Evolutionary conservation across 2,329 filamentous ascomycete genomes (phyloP).

Genomic region (Sporothrix brasiliensis): DNA sequence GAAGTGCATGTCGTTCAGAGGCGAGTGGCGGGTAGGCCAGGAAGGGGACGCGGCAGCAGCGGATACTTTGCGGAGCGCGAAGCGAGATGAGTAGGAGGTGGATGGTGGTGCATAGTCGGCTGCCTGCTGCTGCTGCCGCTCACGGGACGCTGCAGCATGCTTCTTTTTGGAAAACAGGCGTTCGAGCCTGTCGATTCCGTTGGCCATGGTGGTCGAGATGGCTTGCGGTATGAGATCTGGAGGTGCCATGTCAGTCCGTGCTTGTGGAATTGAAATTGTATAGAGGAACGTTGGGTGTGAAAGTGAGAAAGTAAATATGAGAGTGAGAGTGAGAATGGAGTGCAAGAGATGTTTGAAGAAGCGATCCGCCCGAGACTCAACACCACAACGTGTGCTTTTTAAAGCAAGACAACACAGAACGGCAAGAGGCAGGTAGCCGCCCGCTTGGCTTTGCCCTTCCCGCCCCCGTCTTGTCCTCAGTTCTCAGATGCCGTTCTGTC

Average conservation of each 20-base stretch:
- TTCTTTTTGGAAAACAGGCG: slow-evolving; percentile 55
- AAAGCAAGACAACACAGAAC: slow-evolving; percentile 19
- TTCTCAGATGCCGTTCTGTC: slow-evolving; percentile 22
- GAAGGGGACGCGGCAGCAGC: slow-evolving; percentile 35
- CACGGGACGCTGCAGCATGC: slow-evolving; percentile 35
- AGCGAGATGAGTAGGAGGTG: slow-evolving; percentile 35
- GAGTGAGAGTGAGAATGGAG: neutral
- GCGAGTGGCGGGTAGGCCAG: slow-evolving; percentile 36
- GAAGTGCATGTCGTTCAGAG: slow-evolving; percentile 43
- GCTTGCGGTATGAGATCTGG: slow-evolving; percentile 32
- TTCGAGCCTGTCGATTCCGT: slow-evolving; percentile 55
- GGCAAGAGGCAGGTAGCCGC: neutral
- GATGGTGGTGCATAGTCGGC: slow-evolving; percentile 19
- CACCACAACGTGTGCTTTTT: neutral
- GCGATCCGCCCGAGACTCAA: neutral
- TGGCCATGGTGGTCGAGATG: slow-evolving; percentile 48
- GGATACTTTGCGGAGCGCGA: slow-evolving; percentile 24
- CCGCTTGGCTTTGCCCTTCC: neutral
- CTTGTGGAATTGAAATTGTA: neutral
- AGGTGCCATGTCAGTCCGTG: slow-evolving; percentile 32
- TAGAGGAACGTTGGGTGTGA: neutral
- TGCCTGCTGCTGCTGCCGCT: slow-evolving; percentile 30
- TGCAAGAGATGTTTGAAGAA: neutral
- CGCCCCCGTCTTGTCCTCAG: neutral
- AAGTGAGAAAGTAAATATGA: neutral